Evolutionary conservation across 2,329 filamentous ascomycete genomes (phyloP), one percentile per base, ranked within the genome.

Genomic region (Juglanconis sp.): DNA sequence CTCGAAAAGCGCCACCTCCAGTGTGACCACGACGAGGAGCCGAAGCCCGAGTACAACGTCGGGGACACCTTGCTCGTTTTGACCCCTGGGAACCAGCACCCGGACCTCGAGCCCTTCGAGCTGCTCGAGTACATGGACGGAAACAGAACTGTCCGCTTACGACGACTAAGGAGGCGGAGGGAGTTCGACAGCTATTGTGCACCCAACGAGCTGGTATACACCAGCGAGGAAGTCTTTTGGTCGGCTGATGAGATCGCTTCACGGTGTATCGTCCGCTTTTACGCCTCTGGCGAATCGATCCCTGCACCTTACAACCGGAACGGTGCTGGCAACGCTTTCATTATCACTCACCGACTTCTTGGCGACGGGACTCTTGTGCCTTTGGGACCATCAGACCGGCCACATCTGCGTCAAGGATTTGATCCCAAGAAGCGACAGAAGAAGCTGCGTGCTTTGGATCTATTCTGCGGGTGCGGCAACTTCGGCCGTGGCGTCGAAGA

Each of bases 401-500:
- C 61, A 2, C 15, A 4, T 0, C 52, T 63, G 0, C 77, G 74
- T 0, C 81, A 89, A 71, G 86, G 86, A 0, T 83, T 84, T 47
- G 74, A 87, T 63, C 81, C 84, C 0, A 53, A 58, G 0, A 65
- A 62, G 1, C 36, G 61, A 5, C 59, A 65, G 46, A 63, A 68
- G 17, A 78, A 77, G 60, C 76, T 90, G 8, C 76, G 75, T 5
- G 88, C 87, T 0, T 73, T 94, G 3, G 89, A 92, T 64, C 75
- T 95, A 0, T 96, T 91, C 67, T 91, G 88, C 65, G 91, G 91
- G 1, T 87, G 88, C 17, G 91, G 91, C 0, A 92, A 88, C 56
- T 86, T 95, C 55, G 91, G 90, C 5, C 81, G 89, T 35, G 91
- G 90, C 0, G 76, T 96, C 0, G 90, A 92, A 70, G 89, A 92